A percentile compares a stretch with the other conserved stretches of the same genome.
Evolutionary conservation across 2,329 filamentous ascomycete genomes (phyloP).

Genomic region (Cladosporium sphaerospermum): DNA sequence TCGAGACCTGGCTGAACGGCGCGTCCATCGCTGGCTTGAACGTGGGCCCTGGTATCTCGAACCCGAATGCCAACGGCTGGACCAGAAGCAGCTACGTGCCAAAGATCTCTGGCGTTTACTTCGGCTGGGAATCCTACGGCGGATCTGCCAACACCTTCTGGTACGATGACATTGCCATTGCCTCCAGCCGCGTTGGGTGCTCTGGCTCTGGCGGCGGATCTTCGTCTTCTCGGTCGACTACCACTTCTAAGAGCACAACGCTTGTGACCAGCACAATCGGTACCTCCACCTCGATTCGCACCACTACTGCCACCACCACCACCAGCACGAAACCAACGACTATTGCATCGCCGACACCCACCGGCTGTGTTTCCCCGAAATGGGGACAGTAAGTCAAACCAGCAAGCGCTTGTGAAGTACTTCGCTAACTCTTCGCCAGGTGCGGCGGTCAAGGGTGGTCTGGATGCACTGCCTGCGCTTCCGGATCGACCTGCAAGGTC

Average conservation of each 20-base stretch:
- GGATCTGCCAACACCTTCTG: conserved; percentile 56
- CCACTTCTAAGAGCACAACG: conserved; percentile 4
- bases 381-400: conserved; percentile 1
- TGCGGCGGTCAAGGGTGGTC: conserved; percentile 32
- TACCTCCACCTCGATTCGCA: background rate
- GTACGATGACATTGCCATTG: conserved; percentile 55
- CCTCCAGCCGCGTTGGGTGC: conserved; percentile 46
- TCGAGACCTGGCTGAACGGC: conserved; percentile 57
- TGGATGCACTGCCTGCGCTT: conserved; percentile 30
- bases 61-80: conserved; percentile 51
- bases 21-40: conserved; percentile 48
- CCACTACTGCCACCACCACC: background rate
- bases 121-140: conserved; percentile 59
- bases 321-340: background rate
- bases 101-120: conserved; percentile 51
- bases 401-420: background rate
- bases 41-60: conserved; percentile 40
- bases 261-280: background rate
- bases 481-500: conserved; percentile 30
- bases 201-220: conserved; percentile 6
- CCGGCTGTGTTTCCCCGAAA: conserved; percentile 7
- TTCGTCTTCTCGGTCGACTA: background rate
- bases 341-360: conserved; percentile 6
- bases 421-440: conserved; percentile 13
- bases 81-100: conserved; percentile 41